Conservation (phyloP, 768 basidiomycete species). For the Antrodiella citrinella region DNA sequence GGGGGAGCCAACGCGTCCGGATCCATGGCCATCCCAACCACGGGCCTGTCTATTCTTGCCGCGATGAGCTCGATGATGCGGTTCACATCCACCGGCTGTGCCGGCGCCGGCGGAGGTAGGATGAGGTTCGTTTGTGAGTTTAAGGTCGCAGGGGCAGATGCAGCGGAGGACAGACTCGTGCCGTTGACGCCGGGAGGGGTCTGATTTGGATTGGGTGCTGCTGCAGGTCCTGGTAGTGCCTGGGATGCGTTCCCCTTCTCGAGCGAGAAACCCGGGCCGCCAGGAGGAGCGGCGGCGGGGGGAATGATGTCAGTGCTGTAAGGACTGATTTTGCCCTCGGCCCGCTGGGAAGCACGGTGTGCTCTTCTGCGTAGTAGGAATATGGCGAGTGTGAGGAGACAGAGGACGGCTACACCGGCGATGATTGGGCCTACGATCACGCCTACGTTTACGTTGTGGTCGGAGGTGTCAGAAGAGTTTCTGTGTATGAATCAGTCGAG, state of each 20-base stretch:
- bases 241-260: not conserved
- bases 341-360: not conserved
- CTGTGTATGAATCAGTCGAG: not conserved
- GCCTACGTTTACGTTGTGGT: slow-evolving; percentile 9
- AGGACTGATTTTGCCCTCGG: not conserved
- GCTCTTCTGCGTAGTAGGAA: not conserved
- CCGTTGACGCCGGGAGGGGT: too few relatives aligned
- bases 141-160: not conserved
- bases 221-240: too few relatives aligned
- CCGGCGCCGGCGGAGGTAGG: not conserved
- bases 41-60: slow-evolving; percentile 5
- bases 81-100: slow-evolving; percentile 4
- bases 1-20: slow-evolving; percentile 2
- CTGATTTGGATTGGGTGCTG: too few relatives aligned
- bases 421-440: slow-evolving; percentile 13
- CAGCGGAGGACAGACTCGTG: not conserved
- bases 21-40: not conserved
- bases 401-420: slow-evolving; percentile 11
- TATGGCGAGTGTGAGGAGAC: not conserved
- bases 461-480: not conserved
- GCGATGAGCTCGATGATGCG: slow-evolving; percentile 10
- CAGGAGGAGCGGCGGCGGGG: too few relatives aligned
- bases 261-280: not conserved
- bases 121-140: not conserved
- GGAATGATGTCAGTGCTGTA: not conserved